Conservation (phyloP, 768 basidiomycete species). For the Mrakia hoshinonis region DNA sequence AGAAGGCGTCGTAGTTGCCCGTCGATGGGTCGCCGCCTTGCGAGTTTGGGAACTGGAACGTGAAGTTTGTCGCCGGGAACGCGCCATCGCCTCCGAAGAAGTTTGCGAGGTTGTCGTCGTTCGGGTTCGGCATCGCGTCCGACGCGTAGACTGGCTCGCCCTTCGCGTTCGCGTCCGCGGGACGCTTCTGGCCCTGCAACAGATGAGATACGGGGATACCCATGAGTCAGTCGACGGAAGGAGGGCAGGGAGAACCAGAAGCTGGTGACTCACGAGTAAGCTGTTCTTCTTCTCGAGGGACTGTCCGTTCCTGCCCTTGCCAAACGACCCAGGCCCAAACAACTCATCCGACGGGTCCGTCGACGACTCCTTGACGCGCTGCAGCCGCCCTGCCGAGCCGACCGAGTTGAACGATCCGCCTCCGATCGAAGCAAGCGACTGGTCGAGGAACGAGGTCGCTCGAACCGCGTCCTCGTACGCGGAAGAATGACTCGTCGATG, state of each 20-base stretch:
- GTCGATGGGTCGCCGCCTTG: not conserved
- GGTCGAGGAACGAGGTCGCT: slow-evolving; percentile 35
- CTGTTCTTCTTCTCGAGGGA: not conserved
- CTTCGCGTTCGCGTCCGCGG: slow-evolving; percentile 20
- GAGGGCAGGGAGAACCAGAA: not conserved
- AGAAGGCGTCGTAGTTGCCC: slow-evolving; percentile 38
- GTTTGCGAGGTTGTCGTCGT: not conserved
- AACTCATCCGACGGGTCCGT: not conserved
- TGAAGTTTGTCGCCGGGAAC: slow-evolving; percentile 40
- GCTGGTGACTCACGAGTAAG: not conserved
- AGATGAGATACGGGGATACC: not conserved
- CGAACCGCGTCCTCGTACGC: slow-evolving; percentile 35
- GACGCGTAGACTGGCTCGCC: slow-evolving; percentile 24
- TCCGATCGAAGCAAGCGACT: slow-evolving; percentile 3
- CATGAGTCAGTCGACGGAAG: not conserved
- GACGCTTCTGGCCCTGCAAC: slow-evolving; percentile 25
- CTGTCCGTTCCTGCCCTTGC: too few relatives aligned
- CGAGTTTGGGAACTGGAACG: slow-evolving; percentile 38
- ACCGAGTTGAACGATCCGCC: not conserved
- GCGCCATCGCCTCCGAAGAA: not conserved
- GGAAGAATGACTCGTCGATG: slow-evolving; percentile 3
- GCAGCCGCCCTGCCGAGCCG: not conserved
- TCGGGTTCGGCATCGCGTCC: slow-evolving; percentile 6
- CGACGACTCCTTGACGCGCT: not conserved
- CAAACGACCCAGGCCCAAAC: not conserved